Evolutionary conservation across 257 asterid genomes (phyloP), one percentile per base, ranked within the genome.

Genomic region (Fraxinus anomala): DNA sequence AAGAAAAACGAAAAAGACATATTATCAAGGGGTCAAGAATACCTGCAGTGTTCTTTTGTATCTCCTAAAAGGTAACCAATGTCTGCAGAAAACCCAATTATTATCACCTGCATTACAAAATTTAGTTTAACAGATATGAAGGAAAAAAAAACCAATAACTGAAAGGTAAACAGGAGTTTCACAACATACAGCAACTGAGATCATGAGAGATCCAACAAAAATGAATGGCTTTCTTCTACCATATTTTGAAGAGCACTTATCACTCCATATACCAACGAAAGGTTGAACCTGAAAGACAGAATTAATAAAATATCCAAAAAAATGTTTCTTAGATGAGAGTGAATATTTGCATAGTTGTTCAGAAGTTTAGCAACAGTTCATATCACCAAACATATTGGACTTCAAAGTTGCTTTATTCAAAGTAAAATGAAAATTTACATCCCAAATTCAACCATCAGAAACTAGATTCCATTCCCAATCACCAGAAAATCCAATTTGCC

Each of bases 11-110:
- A 73, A 37, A 77, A 51, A 59, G 30, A 67, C 23, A 59, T 76
- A 68, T 28, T 74, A 81, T 9, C 59, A 68, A 83, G 79, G 74
- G 72, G 77, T 56, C 73, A 66, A 69, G 75, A 63, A 79, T 82
- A 96, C 99, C 99, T 96, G 99, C 99, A 96, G 85, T 94, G 92
- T 89, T 96, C 99, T 83, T 94, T 83, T 51, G 99, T 86, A 85
- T 96, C 99, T 69, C 99, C 99, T 84, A 96, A 83, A 44, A 93
- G 10, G 89, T 91, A 96, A 79, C 99, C 99, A 85, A 96, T 91
- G 94, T 96, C 99, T 79, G 98, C 99, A 82, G 99, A 92, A 91
- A 83, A 96, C 82, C 98, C 99, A 68, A 96, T 96, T 77, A 96
- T 44, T 82, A 96, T 81, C 87, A 96, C 99, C 99, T 96, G 87